Conservation (phyloP, 306 rosid genomes). For the Cucumis cinereus region DNA sequence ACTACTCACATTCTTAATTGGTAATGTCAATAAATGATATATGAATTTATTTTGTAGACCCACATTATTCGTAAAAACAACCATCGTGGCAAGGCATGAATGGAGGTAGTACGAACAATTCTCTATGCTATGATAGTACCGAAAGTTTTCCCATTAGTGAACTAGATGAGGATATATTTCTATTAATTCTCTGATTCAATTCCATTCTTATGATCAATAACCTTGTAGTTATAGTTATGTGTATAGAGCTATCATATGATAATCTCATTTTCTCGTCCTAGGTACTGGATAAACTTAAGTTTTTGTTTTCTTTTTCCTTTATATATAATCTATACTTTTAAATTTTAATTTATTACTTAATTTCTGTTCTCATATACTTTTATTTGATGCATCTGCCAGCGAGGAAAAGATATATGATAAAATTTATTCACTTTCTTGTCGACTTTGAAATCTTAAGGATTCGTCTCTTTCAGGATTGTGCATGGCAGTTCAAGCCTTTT, state of each 20-base stretch:
- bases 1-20: too few relatives aligned
- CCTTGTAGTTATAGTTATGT: background rate
- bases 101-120: too few relatives aligned
- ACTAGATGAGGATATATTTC: background rate
- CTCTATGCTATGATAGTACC: too few relatives aligned
- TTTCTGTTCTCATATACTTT: background rate
- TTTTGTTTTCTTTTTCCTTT: background rate
- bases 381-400: background rate
- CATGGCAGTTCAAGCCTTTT: constrained; percentile 85
- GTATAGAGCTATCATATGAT: background rate
- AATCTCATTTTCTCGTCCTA: background rate
- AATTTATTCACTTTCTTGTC: background rate
- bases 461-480: constrained; percentile 65
- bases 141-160: background rate
- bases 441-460: constrained; percentile 8
- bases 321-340: too few relatives aligned
- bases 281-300: background rate
- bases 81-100: too few relatives aligned
- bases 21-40: too few relatives aligned
- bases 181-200: too few relatives aligned
- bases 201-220: too few relatives aligned
- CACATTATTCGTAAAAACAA: too few relatives aligned
- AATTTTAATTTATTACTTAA: background rate
- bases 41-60: too few relatives aligned
- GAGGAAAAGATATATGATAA: background rate